Percentiles rank a stretch among this genome's conserved stretches.
Conservation (phyloP, 2,329 filamentous ascomycete genomes). For the Fusarium transvaalense region DNA sequence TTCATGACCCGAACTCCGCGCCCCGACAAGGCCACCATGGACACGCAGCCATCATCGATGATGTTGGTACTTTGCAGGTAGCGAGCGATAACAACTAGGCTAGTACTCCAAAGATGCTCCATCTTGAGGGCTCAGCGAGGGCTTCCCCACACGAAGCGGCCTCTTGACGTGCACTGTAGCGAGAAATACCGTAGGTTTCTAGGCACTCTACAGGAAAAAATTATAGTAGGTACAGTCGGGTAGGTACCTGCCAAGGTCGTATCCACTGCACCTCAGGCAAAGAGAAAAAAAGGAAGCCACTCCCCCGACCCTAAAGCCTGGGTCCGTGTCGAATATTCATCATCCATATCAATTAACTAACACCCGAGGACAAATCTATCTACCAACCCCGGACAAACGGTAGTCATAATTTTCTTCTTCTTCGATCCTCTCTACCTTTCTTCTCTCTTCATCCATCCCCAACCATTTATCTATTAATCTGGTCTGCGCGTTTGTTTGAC, state of each 20-base stretch:
- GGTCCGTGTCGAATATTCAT: slow-evolving; percentile 43
- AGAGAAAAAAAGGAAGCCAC: slow-evolving; percentile 50
- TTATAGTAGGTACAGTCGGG: not conserved
- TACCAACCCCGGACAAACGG: slow-evolving; percentile 45
- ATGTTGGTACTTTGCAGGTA: slow-evolving; percentile 18
- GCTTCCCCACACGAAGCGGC: slow-evolving; percentile 43
- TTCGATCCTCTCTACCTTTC: slow-evolving; percentile 41
- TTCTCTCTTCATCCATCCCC: slow-evolving; percentile 38
- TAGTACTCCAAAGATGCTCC: slow-evolving; percentile 11
- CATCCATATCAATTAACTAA: slow-evolving; percentile 38
- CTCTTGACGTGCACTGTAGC: slow-evolving; percentile 35
- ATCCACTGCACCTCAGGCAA: slow-evolving; percentile 46
- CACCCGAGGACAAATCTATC: slow-evolving; percentile 37
- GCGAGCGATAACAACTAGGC: slow-evolving; percentile 24
- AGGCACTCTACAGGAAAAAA: not conserved
- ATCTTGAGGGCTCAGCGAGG: slow-evolving; percentile 23
- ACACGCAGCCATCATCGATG: slow-evolving; percentile 36
- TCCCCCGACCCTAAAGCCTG: slow-evolving; percentile 43
- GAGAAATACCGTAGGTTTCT: not conserved
- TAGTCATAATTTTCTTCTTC: slow-evolving; percentile 42
- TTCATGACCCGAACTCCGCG: slow-evolving; percentile 38
- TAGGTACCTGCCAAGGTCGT: slow-evolving; percentile 24
- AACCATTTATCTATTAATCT: slow-evolving; percentile 45
- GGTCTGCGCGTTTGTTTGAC: slow-evolving; percentile 90
- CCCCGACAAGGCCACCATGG: slow-evolving; percentile 36